These are phyloP conservation scores for Metarhizium sp. DNA, from an alignment of 2,329 filamentous ascomycete genomes.

Conservation along the genomic window DNA sequence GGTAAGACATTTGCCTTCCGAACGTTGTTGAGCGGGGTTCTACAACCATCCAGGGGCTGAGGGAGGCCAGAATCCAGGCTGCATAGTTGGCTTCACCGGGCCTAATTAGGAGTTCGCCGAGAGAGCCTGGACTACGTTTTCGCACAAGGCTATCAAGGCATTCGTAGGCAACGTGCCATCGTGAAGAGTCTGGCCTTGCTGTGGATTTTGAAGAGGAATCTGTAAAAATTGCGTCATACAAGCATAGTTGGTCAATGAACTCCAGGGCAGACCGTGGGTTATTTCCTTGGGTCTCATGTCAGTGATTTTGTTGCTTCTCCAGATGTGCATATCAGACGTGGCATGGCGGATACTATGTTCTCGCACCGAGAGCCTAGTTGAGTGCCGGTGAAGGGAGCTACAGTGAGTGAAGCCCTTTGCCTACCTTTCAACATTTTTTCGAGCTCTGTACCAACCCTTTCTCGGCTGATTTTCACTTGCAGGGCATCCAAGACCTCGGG, in stretches of 20 bases:
- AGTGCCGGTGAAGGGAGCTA: neutral
- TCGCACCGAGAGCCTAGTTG: neutral
- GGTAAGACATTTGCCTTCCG: conserved; percentile 45
- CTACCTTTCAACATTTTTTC: conserved; percentile 71
- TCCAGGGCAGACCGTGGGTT: conserved; percentile 53
- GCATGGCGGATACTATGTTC: neutral
- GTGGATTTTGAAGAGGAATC: conserved; percentile 49
- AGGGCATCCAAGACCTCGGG: conserved; percentile 69
- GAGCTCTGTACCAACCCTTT: conserved; percentile 77
- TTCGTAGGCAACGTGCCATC: conserved; percentile 56
- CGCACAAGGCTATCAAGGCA: conserved; percentile 44
- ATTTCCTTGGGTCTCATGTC: conserved; percentile 30
- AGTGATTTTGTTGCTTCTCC: neutral
- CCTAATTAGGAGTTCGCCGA: conserved; percentile 47
- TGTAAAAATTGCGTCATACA: conserved; percentile 67
- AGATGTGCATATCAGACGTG: neutral
- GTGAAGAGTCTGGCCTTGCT: conserved; percentile 44
- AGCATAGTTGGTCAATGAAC: conserved; percentile 54
- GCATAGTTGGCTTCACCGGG: conserved; percentile 58
- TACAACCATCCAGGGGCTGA: conserved; percentile 62
- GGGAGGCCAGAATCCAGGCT: conserved; percentile 66
- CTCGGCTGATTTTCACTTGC: conserved; percentile 82
- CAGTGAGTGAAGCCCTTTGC: neutral
- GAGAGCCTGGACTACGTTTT: conserved; percentile 34
- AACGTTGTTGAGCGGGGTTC: conserved; percentile 29